These are phyloP conservation scores for Exophiala sideris DNA, from an alignment of 2,329 filamentous ascomycete genomes.

Conservation along the genomic window DNA sequence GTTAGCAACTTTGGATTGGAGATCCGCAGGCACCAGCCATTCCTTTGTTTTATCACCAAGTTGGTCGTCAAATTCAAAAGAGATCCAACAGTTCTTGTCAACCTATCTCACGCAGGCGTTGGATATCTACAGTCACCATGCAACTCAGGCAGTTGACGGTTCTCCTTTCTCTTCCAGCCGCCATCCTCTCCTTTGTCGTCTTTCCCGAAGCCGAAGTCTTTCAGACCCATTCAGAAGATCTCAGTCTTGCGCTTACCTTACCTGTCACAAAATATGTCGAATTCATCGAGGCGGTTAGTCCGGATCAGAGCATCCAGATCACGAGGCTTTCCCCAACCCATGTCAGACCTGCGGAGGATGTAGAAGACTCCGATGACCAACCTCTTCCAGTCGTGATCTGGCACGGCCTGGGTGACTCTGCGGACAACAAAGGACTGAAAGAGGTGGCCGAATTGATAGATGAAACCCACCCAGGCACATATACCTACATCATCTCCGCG, in stretches of 20 bases:
- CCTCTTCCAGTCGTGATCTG: slow-evolving; percentile 89
- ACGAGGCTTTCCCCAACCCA: slow-evolving; percentile 16
- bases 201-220: slow-evolving; percentile 24
- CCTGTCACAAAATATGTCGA: not conserved
- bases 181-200: slow-evolving; percentile 19
- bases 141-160: slow-evolving; percentile 3
- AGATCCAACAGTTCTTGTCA: not conserved
- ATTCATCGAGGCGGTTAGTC: not conserved
- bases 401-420: slow-evolving; percentile 74
- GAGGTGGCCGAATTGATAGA: slow-evolving; percentile 69
- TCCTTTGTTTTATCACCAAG: no score
- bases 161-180: slow-evolving; percentile 13
- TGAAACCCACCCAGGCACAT: slow-evolving; percentile 72
- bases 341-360: not conserved
- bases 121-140: slow-evolving; percentile 4
- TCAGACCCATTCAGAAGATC: not conserved
- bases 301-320: slow-evolving; percentile 1
- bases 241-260: not conserved
- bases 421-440: slow-evolving; percentile 70
- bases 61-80: no score
- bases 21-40: no score
- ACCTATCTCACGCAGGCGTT: not conserved
- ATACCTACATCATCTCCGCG: slow-evolving; percentile 75
- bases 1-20: no score
- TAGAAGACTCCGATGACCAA: slow-evolving; percentile 19